These are phyloP conservation scores for Suhomyces maxii DNA, from an alignment of 1,139 yeast genomes.

Conservation along the genomic window DNA sequence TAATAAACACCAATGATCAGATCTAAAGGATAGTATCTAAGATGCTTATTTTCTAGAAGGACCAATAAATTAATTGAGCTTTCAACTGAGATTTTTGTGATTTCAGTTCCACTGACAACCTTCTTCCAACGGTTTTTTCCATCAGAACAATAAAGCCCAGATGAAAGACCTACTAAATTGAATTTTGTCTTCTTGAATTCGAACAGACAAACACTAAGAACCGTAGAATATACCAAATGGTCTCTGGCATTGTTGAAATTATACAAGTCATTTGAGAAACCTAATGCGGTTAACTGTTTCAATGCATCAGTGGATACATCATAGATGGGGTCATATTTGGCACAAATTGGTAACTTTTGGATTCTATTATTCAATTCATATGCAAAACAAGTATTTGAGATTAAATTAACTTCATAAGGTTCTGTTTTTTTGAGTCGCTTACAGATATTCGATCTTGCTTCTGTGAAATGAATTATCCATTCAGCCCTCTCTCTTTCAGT, in stretches of 20 bases:
- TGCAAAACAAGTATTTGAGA: constrained; percentile 65
- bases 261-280: constrained; percentile 32
- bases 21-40: constrained; percentile 62
- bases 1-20: constrained; percentile 41
- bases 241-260: constrained; percentile 22
- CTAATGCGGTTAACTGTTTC: constrained; percentile 21
- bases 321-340: constrained; percentile 65
- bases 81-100: constrained; percentile 63
- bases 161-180: constrained; percentile 34
- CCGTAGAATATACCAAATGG: constrained; percentile 27
- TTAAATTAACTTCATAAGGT: constrained; percentile 53
- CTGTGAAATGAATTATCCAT: constrained; percentile 60
- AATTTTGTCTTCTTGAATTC: constrained; percentile 25
- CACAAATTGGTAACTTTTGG: constrained; percentile 56
- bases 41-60: constrained; percentile 56
- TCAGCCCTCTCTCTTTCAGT: constrained; percentile 53
- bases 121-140: constrained; percentile 59
- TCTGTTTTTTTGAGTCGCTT: constrained; percentile 46
- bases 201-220: constrained; percentile 30
- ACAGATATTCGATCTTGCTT: constrained; percentile 56
- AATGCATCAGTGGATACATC: constrained; percentile 36
- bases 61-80: constrained; percentile 58
- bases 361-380: constrained; percentile 60
- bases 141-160: constrained; percentile 51
- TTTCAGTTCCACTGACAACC: constrained; percentile 53